Percentiles rank a stretch among this genome's conserved stretches.
Evolutionary conservation across 225 moss, liverwort and hornwort genomes (phyloP).

Genomic region (Sphagnum tenellum): DNA sequence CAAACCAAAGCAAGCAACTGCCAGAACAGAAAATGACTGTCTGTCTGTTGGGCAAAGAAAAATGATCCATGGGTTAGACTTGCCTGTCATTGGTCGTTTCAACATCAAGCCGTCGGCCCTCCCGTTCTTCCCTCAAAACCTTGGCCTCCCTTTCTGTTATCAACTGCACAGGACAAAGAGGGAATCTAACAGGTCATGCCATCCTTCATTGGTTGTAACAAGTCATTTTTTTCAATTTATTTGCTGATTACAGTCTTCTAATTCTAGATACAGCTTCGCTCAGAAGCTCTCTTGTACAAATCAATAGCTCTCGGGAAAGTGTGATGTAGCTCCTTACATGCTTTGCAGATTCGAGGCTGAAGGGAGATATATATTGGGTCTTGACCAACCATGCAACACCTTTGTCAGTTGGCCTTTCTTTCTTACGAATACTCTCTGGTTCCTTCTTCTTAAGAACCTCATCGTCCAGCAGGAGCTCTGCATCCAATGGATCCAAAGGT

Average conservation of each 20-base stretch:
- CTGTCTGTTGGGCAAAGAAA: no score
- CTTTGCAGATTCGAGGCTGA: slow-evolving; percentile 96
- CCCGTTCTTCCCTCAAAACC: slow-evolving; percentile 84
- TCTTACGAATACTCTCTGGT: slow-evolving; percentile 68
- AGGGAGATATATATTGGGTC: slow-evolving; percentile 96
- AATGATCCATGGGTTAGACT: no score
- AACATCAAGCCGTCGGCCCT: slow-evolving; percentile 72
- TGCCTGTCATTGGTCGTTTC: slow-evolving; percentile 73
- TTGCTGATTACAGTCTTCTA: no score
- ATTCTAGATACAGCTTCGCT: no score
- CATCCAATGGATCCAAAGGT: slow-evolving; percentile 76
- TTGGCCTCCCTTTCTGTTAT: slow-evolving; percentile 97
- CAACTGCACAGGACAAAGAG: slow-evolving; percentile 36
- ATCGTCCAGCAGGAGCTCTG: slow-evolving; percentile 77
- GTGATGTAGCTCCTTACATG: slow-evolving; percentile 42
- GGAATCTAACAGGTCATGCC: not conserved
- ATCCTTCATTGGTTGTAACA: no score
- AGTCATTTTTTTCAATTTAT: no score
- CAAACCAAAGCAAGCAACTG: not conserved
- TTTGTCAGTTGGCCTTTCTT: slow-evolving; percentile 98
- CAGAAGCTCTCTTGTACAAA: no score
- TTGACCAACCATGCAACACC: slow-evolving; percentile 99
- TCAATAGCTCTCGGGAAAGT: no score
- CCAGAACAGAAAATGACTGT: no score
- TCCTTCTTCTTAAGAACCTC: slow-evolving; percentile 74